These are phyloP conservation scores for Diaporthe sp. DNA, from an alignment of 2,329 filamentous ascomycete species.

Conservation along the genomic window DNA sequence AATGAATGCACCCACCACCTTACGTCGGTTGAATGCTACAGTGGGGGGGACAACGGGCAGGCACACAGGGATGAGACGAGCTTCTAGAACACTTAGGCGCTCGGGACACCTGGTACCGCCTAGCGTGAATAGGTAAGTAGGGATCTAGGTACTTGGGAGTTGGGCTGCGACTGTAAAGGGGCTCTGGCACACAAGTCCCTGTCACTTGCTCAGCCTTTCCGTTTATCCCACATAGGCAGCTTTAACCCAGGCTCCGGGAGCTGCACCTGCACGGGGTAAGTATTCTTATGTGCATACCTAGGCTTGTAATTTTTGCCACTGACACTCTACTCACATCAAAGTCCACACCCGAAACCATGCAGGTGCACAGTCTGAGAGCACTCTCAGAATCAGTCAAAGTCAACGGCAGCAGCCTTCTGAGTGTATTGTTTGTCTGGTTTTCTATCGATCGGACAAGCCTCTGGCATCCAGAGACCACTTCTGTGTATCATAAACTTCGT, in stretches of 20 bases:
- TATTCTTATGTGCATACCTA: background rate
- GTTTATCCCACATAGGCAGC: conserved; percentile 18
- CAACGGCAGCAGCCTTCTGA: background rate
- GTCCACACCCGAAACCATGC: background rate
- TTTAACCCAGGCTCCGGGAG: background rate
- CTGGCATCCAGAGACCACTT: conserved; percentile 16
- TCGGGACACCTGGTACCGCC: background rate
- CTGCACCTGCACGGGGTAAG: background rate
- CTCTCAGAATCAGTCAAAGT: background rate
- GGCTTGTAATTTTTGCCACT: background rate
- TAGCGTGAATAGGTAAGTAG: conserved; percentile 3
- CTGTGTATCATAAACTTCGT: conserved; percentile 34
- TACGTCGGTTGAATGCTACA: conserved; percentile 31
- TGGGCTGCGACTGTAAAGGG: conserved; percentile 24
- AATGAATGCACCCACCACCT: too few relatives aligned
- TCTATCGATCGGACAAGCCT: conserved; percentile 29
- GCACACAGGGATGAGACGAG: conserved; percentile 11
- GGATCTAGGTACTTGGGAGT: conserved; percentile 14
- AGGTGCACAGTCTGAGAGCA: background rate
- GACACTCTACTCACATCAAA: background rate
- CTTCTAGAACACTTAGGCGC: conserved; percentile 25
- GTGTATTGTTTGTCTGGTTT: conserved; percentile 24
- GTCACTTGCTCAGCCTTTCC: conserved; percentile 6
- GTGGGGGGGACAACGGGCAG: conserved; percentile 19
- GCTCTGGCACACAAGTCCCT: conserved; percentile 9